phyloP scores from a whole-genome alignment of 2,329 filamentous ascomycete genomes.

The Aspergillus cejpii region DNA sequence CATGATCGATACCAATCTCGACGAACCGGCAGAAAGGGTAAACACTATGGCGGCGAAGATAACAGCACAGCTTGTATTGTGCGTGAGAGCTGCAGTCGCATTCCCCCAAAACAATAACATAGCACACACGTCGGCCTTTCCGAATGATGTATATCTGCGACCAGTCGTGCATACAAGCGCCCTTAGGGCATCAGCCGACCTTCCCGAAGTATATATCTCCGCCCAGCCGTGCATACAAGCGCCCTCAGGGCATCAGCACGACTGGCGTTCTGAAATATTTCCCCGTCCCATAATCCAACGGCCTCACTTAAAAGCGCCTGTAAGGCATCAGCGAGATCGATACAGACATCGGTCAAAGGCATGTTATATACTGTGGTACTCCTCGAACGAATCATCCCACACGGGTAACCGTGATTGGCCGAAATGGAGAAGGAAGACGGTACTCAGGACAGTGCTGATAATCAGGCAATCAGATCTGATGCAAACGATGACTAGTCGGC shows the following conservation, averaged over 20 bases:
- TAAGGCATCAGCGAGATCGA: neutral
- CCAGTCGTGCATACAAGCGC: too few relatives aligned
- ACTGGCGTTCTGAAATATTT: constrained; percentile 1
- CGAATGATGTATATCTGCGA: too few relatives aligned
- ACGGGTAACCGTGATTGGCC: neutral
- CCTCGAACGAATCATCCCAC: neutral
- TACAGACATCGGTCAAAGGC: neutral
- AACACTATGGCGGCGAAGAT: neutral
- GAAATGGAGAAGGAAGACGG: neutral
- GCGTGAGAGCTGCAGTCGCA: neutral
- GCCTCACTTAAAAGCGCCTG: constrained; percentile 22
- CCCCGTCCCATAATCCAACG: constrained; percentile 15
- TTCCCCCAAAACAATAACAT: neutral
- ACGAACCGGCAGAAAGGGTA: neutral
- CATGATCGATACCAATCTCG: neutral
- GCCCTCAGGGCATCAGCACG: neutral
- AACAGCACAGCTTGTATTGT: neutral
- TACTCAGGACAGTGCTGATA: neutral
- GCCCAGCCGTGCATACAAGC: neutral
- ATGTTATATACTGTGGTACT: neutral
- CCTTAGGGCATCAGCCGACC: too few relatives aligned
- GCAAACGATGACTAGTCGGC: neutral
- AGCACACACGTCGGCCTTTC: constrained; percentile 5
- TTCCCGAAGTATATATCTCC: too few relatives aligned
- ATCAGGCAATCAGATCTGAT: neutral